Percentiles rank a stretch among this genome's conserved stretches.
These are phyloP conservation scores for Periconia digitata DNA, from an alignment of 2,329 filamentous ascomycete species.

Conservation along the genomic window DNA sequence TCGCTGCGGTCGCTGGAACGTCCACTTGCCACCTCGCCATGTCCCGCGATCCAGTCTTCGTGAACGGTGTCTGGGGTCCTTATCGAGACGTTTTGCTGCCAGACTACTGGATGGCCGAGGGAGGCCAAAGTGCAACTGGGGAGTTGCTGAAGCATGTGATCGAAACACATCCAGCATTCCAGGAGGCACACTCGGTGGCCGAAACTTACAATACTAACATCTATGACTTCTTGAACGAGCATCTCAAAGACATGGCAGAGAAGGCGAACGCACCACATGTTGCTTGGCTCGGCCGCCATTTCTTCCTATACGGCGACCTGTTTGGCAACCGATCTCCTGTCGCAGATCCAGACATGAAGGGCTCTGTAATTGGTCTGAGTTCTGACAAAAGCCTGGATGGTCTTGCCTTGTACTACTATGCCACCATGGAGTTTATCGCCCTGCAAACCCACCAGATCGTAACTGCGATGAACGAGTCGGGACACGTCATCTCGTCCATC, in stretches of 20 bases:
- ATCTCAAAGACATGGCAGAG: constrained; percentile 74
- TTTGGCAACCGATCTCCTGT: constrained; percentile 96
- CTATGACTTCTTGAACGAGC: constrained; percentile 91
- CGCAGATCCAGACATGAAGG: constrained; percentile 90
- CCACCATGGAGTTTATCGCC: constrained; percentile 96
- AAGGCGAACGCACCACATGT: constrained; percentile 72
- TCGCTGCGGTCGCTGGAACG: constrained; percentile 93
- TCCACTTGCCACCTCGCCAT: constrained; percentile 97
- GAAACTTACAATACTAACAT: constrained; percentile 84
- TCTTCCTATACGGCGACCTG: constrained; percentile 98
- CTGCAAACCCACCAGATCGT: constrained; percentile 96
- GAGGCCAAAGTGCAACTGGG: constrained; percentile 93
- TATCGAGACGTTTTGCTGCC: constrained; percentile 93
- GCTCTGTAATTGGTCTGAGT: constrained; percentile 81
- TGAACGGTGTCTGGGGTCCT: constrained; percentile 93
- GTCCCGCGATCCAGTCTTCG: constrained; percentile 90
- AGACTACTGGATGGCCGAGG: constrained; percentile 94
- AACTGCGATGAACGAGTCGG: constrained; percentile 86
- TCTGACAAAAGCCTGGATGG: constrained; percentile 85
- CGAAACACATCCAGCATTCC: constrained; percentile 90
- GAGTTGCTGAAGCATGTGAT: constrained; percentile 93
- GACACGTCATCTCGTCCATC: constrained; percentile 85
- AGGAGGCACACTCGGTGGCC: constrained; percentile 75
- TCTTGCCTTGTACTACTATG: constrained; percentile 90
- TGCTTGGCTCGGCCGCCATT: constrained; percentile 84